A percentile compares a stretch with the other conserved stretches of the same genome.
phyloP scores from a whole-genome alignment of 1,284 basidiomycete species.

The Boletus albobrunnescens region DNA sequence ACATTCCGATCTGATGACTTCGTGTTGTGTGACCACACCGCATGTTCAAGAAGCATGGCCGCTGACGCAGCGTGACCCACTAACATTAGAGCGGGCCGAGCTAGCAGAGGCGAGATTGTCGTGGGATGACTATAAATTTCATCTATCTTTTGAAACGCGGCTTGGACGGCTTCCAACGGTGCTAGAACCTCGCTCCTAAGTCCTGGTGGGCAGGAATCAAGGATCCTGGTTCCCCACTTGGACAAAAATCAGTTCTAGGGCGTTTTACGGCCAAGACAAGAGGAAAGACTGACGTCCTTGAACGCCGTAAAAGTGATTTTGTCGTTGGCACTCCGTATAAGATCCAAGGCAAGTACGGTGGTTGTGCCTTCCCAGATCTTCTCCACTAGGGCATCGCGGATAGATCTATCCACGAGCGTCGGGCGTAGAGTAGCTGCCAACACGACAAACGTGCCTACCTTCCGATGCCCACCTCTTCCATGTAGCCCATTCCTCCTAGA shows the following conservation, averaged over 20 bases:
- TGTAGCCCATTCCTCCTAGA: constrained; percentile 77
- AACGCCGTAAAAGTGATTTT: constrained; percentile 37
- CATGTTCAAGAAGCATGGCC: constrained; percentile 61
- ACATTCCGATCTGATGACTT: constrained; percentile 34
- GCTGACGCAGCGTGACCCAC: constrained; percentile 50
- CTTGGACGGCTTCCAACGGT: constrained; percentile 33
- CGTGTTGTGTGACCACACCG: constrained; percentile 49
- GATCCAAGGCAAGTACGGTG: constrained; percentile 65
- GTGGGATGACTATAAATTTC: constrained; percentile 15
- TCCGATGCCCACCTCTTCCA: constrained; percentile 73
- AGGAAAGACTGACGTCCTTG: constrained; percentile 30
- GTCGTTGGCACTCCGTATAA: constrained; percentile 51
- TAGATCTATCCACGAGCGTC: constrained; percentile 34
- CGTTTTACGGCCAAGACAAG: no score
- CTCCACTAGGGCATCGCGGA: constrained; percentile 69
- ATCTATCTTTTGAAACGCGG: constrained; percentile 34
- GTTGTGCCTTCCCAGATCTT: constrained; percentile 82
- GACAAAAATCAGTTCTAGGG: constrained; percentile 4
- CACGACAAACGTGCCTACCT: constrained; percentile 36
- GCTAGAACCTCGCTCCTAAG: constrained; percentile 29
- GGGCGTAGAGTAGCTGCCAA: background rate
- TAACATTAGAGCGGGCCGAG: constrained; percentile 55
- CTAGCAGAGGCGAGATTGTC: constrained; percentile 42
- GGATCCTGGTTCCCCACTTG: constrained; percentile 52
- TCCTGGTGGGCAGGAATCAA: constrained; percentile 39